Percentiles rank a stretch among this genome's conserved stretches.
phyloP scores from a whole-genome alignment of 805 yeast genomes.

The Schizosaccharomyces cryophilus region DNA sequence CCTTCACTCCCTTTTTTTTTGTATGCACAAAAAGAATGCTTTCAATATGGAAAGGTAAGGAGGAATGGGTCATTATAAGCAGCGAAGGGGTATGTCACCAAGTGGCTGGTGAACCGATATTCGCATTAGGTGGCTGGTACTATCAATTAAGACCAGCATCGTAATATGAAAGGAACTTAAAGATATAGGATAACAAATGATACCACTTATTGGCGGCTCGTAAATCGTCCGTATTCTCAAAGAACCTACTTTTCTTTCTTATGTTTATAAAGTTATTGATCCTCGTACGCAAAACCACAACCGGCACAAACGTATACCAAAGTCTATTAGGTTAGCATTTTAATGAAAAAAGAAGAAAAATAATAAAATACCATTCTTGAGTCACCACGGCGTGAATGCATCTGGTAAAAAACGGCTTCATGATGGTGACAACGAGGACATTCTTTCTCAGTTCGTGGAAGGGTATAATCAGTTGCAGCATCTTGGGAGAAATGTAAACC shows the following conservation, averaged over 20 bases:
- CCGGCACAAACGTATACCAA: background rate
- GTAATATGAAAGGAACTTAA: background rate
- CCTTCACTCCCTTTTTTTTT: too few relatives aligned
- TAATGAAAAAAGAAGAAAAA: background rate
- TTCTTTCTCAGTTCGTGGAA: constrained; percentile 81
- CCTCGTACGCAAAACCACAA: background rate
- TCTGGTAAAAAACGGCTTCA: constrained; percentile 89
- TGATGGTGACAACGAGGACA: constrained; percentile 74
- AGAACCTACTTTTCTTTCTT: background rate
- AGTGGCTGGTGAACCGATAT: background rate
- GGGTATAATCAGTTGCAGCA: constrained; percentile 89
- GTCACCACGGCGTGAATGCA: constrained; percentile 84
- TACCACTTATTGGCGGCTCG: background rate
- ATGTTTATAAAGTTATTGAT: background rate
- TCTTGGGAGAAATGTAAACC: constrained; percentile 39
- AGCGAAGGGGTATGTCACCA: background rate
- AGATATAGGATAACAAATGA: background rate
- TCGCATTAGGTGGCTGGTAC: background rate
- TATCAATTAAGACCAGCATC: background rate
- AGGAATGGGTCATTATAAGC: background rate
- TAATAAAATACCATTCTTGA: constrained; percentile 52
- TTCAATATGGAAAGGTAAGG: background rate
- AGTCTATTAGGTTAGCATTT: background rate
- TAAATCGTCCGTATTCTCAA: too few relatives aligned
- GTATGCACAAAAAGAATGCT: background rate